Evolutionary conservation across 1,139 yeast species (phyloP).

Genomic region (Saccharomyces hybrid): DNA sequence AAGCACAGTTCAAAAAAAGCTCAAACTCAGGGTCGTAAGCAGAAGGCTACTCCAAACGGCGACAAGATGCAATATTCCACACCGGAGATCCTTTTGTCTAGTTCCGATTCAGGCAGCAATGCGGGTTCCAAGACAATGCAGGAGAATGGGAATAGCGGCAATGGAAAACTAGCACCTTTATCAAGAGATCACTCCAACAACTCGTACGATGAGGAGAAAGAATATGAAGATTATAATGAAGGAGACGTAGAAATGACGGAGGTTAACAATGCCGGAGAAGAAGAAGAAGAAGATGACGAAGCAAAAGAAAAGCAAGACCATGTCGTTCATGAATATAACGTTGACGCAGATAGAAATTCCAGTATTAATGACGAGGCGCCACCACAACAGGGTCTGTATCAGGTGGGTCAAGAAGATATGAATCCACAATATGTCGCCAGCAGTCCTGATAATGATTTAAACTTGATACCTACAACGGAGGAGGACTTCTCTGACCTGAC

Average conservation of each 20-base stretch:
- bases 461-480: slow-evolving; percentile 11
- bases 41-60: neutral
- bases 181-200: neutral
- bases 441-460: slow-evolving; percentile 16
- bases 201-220: slow-evolving; percentile 12
- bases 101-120: neutral
- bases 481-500: slow-evolving; percentile 43
- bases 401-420: neutral
- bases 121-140: neutral
- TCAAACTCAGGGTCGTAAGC: neutral
- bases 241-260: slow-evolving; percentile 3
- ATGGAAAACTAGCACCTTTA: neutral
- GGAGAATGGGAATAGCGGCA: neutral
- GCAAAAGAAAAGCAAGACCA: slow-evolving; percentile 10
- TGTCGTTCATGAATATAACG: slow-evolving; percentile 18
- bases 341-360: slow-evolving; percentile 23
- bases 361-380: neutral
- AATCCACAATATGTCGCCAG: slow-evolving; percentile 4
- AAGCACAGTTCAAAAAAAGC: slow-evolving; percentile 2
- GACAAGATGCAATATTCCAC: neutral
- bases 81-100: neutral
- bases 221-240: slow-evolving; percentile 12
- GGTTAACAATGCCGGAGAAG: neutral
- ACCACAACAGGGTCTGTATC: neutral
- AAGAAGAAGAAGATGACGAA: slow-evolving; percentile 4